phyloP scores from a whole-genome alignment of 2,329 filamentous ascomycete genomes.

The Dryadomyces quercus-mongolicae region DNA sequence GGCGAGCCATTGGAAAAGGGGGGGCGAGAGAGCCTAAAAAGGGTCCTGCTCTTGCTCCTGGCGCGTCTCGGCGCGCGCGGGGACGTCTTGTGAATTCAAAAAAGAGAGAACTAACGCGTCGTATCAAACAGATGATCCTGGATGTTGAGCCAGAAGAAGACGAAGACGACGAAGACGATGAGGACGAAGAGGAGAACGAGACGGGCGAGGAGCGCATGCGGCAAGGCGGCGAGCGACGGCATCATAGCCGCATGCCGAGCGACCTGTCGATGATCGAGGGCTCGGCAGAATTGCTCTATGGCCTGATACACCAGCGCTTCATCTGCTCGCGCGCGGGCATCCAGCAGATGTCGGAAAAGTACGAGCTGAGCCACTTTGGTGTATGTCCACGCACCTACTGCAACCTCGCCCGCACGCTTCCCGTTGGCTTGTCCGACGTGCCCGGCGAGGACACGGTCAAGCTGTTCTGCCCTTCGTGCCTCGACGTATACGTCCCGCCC shows the following conservation, averaged over 20 bases:
- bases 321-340: slow-evolving; percentile 94
- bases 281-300: slow-evolving; percentile 95
- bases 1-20: background rate
- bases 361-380: slow-evolving; percentile 92
- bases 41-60: background rate
- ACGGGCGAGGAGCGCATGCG: slow-evolving; percentile 50
- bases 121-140: slow-evolving; percentile 64
- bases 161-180: slow-evolving; percentile 74
- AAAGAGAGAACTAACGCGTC: background rate
- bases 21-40: background rate
- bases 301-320: slow-evolving; percentile 95
- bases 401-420: slow-evolving; percentile 78
- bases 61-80: no score
- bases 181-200: slow-evolving; percentile 61
- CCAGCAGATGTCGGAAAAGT: slow-evolving; percentile 99
- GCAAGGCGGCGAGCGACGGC: slow-evolving; percentile 54
- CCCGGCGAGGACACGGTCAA: slow-evolving; percentile 97
- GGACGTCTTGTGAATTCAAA: background rate
- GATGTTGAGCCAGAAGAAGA: slow-evolving; percentile 96
- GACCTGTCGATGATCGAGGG: slow-evolving; percentile 94
- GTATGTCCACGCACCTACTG: slow-evolving; percentile 91
- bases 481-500: slow-evolving; percentile 93
- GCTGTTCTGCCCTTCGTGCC: slow-evolving; percentile 91
- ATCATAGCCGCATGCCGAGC: slow-evolving; percentile 74
- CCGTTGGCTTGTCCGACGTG: slow-evolving; percentile 87